A percentile compares a stretch with the other conserved stretches of the same genome.
Conservation (phyloP, 179 eudicot genomes). For the Vitellaria paradoxa region DNA sequence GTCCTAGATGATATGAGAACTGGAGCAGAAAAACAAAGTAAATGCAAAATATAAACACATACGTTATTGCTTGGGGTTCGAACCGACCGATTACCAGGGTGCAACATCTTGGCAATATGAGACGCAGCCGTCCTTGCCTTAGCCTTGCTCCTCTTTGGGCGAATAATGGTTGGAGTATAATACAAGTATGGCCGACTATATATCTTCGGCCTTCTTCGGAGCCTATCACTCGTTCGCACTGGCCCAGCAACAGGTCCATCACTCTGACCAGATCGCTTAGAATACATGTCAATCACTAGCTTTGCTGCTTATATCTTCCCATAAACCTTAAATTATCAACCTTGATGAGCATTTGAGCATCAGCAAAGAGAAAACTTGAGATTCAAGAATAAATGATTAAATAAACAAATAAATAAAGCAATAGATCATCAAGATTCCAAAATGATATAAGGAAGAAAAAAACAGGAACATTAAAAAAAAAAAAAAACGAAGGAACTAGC, state of each 20-base stretch:
- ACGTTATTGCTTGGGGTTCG: slow-evolving; percentile 36
- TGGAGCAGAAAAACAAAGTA: neutral
- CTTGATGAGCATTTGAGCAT: slow-evolving; percentile 1
- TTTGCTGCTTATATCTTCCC: slow-evolving; percentile 16
- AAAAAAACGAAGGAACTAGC: neutral
- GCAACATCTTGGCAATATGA: slow-evolving; percentile 79
- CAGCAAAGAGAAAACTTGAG: slow-evolving; percentile 1
- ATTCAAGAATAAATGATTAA: too few species aligned
- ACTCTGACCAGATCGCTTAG: slow-evolving; percentile 36
- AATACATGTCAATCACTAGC: slow-evolving; percentile 29
- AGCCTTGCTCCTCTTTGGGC: slow-evolving; percentile 57
- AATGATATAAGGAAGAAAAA: neutral
- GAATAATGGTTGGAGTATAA: slow-evolving; percentile 29
- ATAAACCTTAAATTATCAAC: slow-evolving; percentile 14
- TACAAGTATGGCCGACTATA: slow-evolving; percentile 44
- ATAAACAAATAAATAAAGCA: too few species aligned
- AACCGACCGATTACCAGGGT: slow-evolving; percentile 47
- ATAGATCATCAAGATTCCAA: neutral
- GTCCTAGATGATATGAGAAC: neutral
- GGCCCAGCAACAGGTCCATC: slow-evolving; percentile 40
- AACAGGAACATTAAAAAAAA: neutral
- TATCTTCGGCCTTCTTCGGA: slow-evolving; percentile 50
- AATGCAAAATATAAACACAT: slow-evolving; percentile 11
- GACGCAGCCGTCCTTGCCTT: slow-evolving; percentile 81
- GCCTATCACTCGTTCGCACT: slow-evolving; percentile 73